phyloP scores from a whole-genome alignment of 441 rosid species.

The Jatropha podagrica region DNA sequence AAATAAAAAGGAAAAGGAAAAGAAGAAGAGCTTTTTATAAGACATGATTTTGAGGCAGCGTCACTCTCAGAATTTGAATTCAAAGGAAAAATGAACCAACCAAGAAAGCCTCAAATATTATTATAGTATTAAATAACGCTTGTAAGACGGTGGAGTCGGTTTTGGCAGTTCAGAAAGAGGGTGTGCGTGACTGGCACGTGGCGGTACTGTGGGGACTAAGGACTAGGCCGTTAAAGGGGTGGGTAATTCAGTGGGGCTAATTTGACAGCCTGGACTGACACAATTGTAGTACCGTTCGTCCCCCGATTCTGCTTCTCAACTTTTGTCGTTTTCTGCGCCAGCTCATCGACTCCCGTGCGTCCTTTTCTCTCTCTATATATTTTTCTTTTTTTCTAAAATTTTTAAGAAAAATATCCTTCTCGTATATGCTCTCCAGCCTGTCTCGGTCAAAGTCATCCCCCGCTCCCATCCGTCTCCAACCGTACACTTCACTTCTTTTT shows the following conservation, averaged over 20 bases:
- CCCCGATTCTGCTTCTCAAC: slow-evolving; percentile 32
- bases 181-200: slow-evolving; percentile 41
- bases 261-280: slow-evolving; percentile 59
- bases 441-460: slow-evolving; percentile 46
- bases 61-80: background rate
- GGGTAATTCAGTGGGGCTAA: slow-evolving; percentile 22
- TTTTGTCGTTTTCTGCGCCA: slow-evolving; percentile 52
- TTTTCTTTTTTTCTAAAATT: background rate
- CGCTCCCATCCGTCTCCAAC: slow-evolving; percentile 16
- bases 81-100: background rate
- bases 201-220: background rate
- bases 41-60: slow-evolving; percentile 4
- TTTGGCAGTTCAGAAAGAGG: slow-evolving; percentile 26
- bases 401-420: background rate
- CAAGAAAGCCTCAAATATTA: background rate
- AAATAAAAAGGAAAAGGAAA: background rate
- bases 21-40: background rate
- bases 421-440: slow-evolving; percentile 56
- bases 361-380: slow-evolving; percentile 26
- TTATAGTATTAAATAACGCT: background rate
- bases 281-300: slow-evolving; percentile 31
- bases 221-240: slow-evolving; percentile 31
- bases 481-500: background rate
- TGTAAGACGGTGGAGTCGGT: slow-evolving; percentile 38
- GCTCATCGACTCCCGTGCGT: slow-evolving; percentile 48